phyloP scores from a whole-genome alignment of 169 alveolate genomes.

The Cryptosporidium parvum region DNA sequence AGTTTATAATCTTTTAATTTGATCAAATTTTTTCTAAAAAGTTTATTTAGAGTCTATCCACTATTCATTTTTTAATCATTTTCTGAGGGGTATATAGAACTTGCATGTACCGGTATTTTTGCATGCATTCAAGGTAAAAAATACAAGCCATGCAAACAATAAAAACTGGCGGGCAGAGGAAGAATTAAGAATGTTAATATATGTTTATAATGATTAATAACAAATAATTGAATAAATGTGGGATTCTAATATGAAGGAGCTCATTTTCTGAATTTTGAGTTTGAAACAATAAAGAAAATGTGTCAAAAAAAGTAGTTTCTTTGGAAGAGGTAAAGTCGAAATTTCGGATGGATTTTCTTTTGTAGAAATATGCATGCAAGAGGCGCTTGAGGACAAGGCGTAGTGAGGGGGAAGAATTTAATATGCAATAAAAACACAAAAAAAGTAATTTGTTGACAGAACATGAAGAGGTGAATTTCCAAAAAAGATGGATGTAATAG shows the following conservation, averaged over 20 bases:
- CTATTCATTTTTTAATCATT: background rate
- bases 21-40: background rate
- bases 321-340: background rate
- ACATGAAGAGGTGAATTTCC: constrained; percentile 15
- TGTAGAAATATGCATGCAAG: background rate
- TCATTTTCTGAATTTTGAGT: background rate
- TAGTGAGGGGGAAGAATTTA: constrained; percentile 13
- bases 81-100: background rate
- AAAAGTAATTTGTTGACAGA: constrained; percentile 1
- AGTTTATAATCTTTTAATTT: background rate
- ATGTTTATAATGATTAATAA: too few species aligned
- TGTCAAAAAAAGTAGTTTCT: background rate
- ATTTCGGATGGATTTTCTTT: too few species aligned
- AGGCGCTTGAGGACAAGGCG: constrained; percentile 51
- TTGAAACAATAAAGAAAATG: background rate
- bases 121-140: background rate
- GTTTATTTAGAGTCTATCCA: background rate
- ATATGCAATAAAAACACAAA: constrained; percentile 19
- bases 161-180: background rate
- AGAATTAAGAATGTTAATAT: too few species aligned
- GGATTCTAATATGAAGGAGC: too few species aligned
- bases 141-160: background rate
- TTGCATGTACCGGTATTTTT: background rate
- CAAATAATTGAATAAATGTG: too few species aligned
- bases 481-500: constrained; percentile 62